These are phyloP conservation scores for Anthostomella pinea DNA, from an alignment of 2,329 filamentous ascomycete genomes.

Conservation along the genomic window DNA sequence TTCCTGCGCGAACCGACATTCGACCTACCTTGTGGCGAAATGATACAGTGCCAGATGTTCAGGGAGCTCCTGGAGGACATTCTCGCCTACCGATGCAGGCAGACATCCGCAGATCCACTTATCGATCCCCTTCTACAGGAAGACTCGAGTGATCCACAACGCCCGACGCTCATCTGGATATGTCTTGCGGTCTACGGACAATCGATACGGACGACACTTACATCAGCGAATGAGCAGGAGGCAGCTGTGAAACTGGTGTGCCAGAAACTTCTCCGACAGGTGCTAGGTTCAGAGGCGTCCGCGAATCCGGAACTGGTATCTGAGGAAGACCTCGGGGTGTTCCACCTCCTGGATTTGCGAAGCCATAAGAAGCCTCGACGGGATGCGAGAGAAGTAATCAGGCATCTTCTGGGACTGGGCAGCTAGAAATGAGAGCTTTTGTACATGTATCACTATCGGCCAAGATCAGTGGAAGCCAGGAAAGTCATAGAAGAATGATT, in stretches of 20 bases:
- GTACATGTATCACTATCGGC: no score
- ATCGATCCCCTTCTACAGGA: slow-evolving; percentile 7
- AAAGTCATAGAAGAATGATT: no score
- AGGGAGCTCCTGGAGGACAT: background rate
- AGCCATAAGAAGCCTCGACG: no score
- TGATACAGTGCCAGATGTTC: slow-evolving; percentile 2
- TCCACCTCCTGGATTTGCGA: no score
- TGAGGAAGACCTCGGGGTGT: slow-evolving; percentile 8
- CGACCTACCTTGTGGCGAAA: slow-evolving; percentile 11
- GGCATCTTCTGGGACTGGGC: no score
- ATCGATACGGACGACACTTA: background rate
- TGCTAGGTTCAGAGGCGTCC: slow-evolving; percentile 1
- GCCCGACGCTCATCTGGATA: slow-evolving; percentile 10
- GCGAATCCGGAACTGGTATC: slow-evolving; percentile 6
- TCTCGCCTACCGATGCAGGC: background rate
- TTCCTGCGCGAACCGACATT: slow-evolving; percentile 11
- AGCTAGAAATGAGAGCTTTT: no score
- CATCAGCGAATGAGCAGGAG: no score
- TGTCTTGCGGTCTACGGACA: slow-evolving; percentile 7
- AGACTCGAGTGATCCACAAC: background rate
- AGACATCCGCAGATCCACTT: background rate
- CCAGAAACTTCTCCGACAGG: slow-evolving; percentile 1
- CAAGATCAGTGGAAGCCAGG: no score
- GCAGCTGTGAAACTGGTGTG: no score
- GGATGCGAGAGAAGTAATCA: no score